Percentiles rank a stretch among this genome's conserved stretches.
phyloP scores from a whole-genome alignment of 208 protist genomes.

The Ichthyophonus hoferi region DNA sequence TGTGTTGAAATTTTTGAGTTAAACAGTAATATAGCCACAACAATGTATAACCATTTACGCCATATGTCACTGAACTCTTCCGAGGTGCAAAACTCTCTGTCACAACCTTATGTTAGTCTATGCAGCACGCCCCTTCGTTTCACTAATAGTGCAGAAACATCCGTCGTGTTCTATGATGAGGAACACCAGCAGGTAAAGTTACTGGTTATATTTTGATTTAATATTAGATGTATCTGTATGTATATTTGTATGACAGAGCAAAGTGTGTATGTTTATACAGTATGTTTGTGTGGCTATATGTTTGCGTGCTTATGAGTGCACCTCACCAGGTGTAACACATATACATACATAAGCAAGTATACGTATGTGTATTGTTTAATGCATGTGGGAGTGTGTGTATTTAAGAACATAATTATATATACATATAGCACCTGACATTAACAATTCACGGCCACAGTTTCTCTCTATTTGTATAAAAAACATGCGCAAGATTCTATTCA shows the following conservation, averaged over 20 bases:
- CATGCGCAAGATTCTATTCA: not conserved
- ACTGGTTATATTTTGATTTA: not conserved
- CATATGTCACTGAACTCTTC: not conserved
- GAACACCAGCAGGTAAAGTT: not conserved
- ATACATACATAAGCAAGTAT: conserved; percentile 10
- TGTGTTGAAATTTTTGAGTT: too few species aligned
- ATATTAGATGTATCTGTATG: too few species aligned
- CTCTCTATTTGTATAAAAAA: not conserved
- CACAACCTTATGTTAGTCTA: not conserved
- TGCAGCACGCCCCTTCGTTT: not conserved
- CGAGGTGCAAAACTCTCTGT: not conserved
- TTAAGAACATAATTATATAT: too few species aligned
- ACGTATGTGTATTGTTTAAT: too few species aligned
- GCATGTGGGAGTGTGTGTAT: too few species aligned
- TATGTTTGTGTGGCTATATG: not conserved
- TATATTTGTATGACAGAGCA: too few species aligned
- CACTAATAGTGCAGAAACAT: not conserved
- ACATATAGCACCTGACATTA: not conserved
- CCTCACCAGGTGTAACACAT: not conserved
- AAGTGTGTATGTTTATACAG: not conserved
- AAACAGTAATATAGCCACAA: not conserved
- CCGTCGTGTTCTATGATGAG: not conserved
- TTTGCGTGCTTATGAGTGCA: not conserved
- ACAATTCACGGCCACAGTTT: not conserved
- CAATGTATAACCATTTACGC: not conserved